Evolutionary conservation across 1,139 yeast genomes (phyloP).

Genomic region (Candida pseudoviswanathii): DNA sequence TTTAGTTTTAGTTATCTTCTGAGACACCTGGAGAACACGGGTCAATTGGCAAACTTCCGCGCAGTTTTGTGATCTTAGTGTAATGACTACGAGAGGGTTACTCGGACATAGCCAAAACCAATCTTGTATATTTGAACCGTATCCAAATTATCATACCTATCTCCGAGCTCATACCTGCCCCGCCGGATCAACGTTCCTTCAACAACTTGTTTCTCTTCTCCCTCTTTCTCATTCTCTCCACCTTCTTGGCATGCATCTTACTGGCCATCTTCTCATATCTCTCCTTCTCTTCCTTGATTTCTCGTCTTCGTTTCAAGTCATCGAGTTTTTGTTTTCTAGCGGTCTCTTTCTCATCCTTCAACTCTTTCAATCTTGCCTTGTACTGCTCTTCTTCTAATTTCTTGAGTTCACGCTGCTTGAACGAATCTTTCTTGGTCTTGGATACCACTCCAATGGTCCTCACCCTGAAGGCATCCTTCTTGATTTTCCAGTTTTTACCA

Average conservation of each 20-base stretch:
- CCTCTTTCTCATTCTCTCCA: conserved; percentile 75
- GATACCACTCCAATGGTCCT: conserved; percentile 30
- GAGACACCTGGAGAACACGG: too few relatives aligned
- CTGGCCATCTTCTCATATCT: conserved; percentile 70
- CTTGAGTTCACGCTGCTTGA: conserved; percentile 37
- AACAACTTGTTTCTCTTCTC: conserved; percentile 81
- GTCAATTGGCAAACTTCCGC: too few relatives aligned
- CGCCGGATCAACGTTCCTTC: conserved; percentile 56
- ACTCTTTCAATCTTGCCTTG: conserved; percentile 56
- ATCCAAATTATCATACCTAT: too few relatives aligned
- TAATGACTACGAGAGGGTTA: too few relatives aligned
- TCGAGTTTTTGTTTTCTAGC: conserved; percentile 52
- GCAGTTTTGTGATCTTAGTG: too few relatives aligned
- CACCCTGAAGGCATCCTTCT: conserved; percentile 53
- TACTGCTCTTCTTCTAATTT: conserved; percentile 44
- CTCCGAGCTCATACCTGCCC: background rate
- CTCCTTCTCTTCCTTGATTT: conserved; percentile 71
- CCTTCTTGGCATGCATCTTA: conserved; percentile 77
- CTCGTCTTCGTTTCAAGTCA: conserved; percentile 63
- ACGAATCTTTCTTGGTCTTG: conserved; percentile 20
- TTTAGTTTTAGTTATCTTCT: too few relatives aligned
- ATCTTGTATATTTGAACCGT: too few relatives aligned
- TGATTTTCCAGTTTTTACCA: conserved; percentile 61
- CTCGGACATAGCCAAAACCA: too few relatives aligned
- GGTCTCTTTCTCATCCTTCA: conserved; percentile 63